Evolutionary conservation across 768 basidiomycete species (phyloP), one percentile per base, ranked within the genome.

Genomic region (Termitomyces titanicus): DNA sequence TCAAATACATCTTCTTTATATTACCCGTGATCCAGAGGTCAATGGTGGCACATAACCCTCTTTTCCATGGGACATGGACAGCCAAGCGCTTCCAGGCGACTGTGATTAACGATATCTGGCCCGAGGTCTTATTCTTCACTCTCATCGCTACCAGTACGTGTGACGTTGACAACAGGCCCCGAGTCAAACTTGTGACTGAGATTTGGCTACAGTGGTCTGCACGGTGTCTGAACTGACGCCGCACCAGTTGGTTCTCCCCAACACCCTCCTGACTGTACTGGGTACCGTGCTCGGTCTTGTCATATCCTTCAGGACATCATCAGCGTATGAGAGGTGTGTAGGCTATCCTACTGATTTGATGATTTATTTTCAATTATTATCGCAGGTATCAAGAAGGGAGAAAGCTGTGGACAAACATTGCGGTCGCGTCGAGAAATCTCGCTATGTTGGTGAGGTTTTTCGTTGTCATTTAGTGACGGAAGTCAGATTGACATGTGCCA

Each of bases 211-310:
- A 87, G 85, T 86, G 81, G 85, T 88, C 12, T 67, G 74, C 3
- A 60, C 78, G 27, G 81, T 87, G 11, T 80, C 83, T 0, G 63
- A 77, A 53, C 62, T 79, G 63, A 84, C 83, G 0, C 53, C 54
- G 5, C 73, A 72, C 46, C 68, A 78, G 46, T 73, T 88, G n/a
- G 71, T 70, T 0, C 72, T 88, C 51, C 75, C 79, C 13, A 83
- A 73, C 53, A 71, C 72, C 38, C 75, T 86, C 58, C 72, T 90
- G 54, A 85, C 86, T 3, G 87, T 89, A 7, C 74, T 90, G 50
- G 87, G 87, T 79, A 85, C 84, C 13, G 84, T 88, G 25, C 79
- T 88, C 66, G 85, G 79, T 79, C 72, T 85, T 61, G 84, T 85
- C 44, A 82, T 90, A 50, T 85, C 84, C 0, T 90, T 89, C 72